A percentile compares a stretch with the other conserved stretches of the same genome.
These are phyloP conservation scores for Nannizzia gypsea DNA, from an alignment of 2,329 filamentous ascomycete species.

Conservation along the genomic window DNA sequence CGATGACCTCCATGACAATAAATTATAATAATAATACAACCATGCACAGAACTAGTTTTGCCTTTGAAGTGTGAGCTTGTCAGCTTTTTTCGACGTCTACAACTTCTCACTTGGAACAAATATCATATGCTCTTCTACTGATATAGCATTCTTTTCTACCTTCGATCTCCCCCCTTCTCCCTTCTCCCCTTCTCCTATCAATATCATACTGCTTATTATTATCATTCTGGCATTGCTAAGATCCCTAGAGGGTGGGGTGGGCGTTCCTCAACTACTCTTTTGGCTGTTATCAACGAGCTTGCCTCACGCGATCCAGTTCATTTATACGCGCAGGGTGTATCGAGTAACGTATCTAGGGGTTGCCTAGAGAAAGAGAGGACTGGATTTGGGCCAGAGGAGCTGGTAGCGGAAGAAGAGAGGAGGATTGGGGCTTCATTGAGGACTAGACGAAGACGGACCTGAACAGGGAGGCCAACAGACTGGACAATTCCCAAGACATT, in stretches of 20 bases:
- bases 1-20: slow-evolving; percentile 6
- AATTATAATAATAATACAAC: slow-evolving; percentile 14
- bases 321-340: slow-evolving; percentile 1
- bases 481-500: background rate
- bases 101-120: slow-evolving; percentile 3
- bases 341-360: background rate
- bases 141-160: slow-evolving; percentile 4
- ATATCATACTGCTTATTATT: slow-evolving; percentile 6
- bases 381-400: background rate
- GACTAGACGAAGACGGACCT: background rate
- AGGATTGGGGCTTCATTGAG: background rate
- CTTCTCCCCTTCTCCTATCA: background rate
- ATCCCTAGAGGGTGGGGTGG: background rate
- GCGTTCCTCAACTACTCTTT: background rate
- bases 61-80: slow-evolving; percentile 7
- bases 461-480: background rate
- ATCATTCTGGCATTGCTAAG: slow-evolving; percentile 2
- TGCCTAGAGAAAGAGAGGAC: background rate
- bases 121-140: slow-evolving; percentile 1
- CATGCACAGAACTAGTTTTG: slow-evolving; percentile 9
- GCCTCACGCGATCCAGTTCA: slow-evolving; percentile 1
- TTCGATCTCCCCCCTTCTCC: background rate
- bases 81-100: slow-evolving; percentile 5
- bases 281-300: background rate
- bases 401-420: background rate